Evolutionary conservation across 805 yeast genomes (phyloP), one percentile per base, ranked within the genome.

Genomic region (Candida chilensis): DNA sequence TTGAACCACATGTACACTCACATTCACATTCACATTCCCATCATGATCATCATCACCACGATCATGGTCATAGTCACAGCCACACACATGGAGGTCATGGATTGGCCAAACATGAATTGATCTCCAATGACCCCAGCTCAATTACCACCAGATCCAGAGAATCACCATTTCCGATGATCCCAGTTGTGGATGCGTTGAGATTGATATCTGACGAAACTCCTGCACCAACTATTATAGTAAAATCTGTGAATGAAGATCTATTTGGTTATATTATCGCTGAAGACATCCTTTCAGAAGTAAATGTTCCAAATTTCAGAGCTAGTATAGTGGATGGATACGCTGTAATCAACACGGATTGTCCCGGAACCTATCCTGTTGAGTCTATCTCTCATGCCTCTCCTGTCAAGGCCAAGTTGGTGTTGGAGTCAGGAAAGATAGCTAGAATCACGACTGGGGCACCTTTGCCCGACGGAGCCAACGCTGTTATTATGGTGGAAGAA

Each of bases 311-410:
- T 12, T 70, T 66, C 45, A 41, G 69, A n/a, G 74, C 78, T 2
- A 63, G 73, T 34, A 66, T 71, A 17, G 76, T 71, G 4, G 78
- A 71, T 39, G 78, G 78, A 0, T 71, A 71, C 37, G 76, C 77
- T 2, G 71, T 69, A 1, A 34, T 50, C 4, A 56, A 57, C 34
- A 31, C 54, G 0, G 74, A 65, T 38, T 67, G 73, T 7, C 65
- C 72, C 0, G 72, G 69, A 1, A 40, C 44, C 0, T 62, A 60
- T 32, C 60, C 61, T 0, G 60, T 71, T 5, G 58, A 53, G 0
- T 35, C 52, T 3, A 47, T 62, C 5, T 59, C 71, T 2, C 70
- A 63, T 44, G 73, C 73, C 12, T 44, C 59, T 4, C 47, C 60
- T 4, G 36, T 41, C 13, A 44, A 28, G 20, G 40, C 37, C 8